Percentiles rank a stretch among this genome's conserved stretches.
Conservation (phyloP, 495 filamentous ascomycete species). For the Neurospora sp. region DNA sequence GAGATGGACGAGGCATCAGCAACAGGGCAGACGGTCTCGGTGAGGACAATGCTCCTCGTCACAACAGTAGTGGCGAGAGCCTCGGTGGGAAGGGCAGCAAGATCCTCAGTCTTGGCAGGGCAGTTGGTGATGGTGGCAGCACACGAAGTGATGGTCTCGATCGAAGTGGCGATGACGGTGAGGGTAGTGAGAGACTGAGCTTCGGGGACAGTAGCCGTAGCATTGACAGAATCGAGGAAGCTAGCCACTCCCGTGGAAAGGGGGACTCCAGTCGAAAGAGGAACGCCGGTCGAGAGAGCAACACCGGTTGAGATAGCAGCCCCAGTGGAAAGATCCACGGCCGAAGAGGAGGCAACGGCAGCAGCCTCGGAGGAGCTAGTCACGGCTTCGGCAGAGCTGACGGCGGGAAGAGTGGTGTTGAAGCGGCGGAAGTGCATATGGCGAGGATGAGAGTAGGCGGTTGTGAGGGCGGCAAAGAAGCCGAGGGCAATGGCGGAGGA, state of each 20-base stretch:
- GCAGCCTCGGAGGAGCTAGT: constrained; percentile 2
- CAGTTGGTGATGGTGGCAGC: constrained; percentile 54
- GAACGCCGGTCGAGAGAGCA: background rate
- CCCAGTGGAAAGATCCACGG: constrained; percentile 19
- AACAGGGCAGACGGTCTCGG: constrained; percentile 30
- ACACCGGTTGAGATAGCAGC: background rate
- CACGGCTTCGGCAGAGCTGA: background rate
- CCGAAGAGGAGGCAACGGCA: constrained; percentile 22
- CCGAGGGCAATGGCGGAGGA: constrained; percentile 30
- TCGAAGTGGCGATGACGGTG: constrained; percentile 45
- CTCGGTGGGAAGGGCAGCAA: constrained; percentile 17
- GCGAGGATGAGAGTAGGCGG: constrained; percentile 31
- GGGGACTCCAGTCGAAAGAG: constrained; percentile 5
- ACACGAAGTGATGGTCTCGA: constrained; percentile 53
- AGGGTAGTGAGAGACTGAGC: constrained; percentile 14
- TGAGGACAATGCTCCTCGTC: too few relatives aligned
- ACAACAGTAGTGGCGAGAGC: constrained; percentile 19
- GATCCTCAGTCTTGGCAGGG: constrained; percentile 37
- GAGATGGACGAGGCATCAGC: constrained; percentile 30
- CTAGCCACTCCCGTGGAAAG: background rate
- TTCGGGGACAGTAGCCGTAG: background rate
- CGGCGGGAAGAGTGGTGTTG: constrained; percentile 22
- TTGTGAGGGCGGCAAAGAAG: constrained; percentile 34
- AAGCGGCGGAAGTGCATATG: constrained; percentile 29
- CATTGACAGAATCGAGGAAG: background rate